phyloP scores from a whole-genome alignment of 225 moss, liverwort and hornwort genomes.

The Pseudisothecium myosuroides region DNA sequence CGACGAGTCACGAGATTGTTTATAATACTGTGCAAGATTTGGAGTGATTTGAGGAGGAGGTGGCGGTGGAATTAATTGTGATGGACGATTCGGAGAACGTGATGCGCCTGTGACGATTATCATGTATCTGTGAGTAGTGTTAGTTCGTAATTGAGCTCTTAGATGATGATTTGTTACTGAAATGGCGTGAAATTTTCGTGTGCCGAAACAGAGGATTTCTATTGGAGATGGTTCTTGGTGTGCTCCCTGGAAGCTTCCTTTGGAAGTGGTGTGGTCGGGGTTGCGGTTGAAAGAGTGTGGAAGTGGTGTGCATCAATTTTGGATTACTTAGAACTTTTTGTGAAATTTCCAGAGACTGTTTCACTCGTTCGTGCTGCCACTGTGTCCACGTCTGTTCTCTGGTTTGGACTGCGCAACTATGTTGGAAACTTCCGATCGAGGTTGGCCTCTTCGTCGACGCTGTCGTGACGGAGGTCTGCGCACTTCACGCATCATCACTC shows the following conservation, averaged over 20 bases:
- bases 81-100: neutral
- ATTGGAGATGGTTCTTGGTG: neutral
- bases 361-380: neutral
- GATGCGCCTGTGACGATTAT: neutral
- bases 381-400: neutral
- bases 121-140: neutral
- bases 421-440: neutral
- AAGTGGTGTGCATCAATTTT: neutral
- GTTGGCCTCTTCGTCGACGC: neutral
- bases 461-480: neutral
- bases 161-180: neutral
- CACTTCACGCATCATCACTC: neutral
- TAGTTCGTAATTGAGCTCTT: neutral
- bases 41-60: neutral
- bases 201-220: neutral
- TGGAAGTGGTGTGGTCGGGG: neutral
- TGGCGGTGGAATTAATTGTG: neutral
- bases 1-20: neutral
- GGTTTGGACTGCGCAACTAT: neutral
- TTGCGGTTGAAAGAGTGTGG: neutral
- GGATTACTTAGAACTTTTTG: neutral
- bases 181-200: neutral
- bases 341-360: neutral
- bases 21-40: neutral
- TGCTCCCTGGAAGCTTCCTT: constrained; percentile 2